Evolutionary conservation across 148 eudicot species (phyloP).

Genomic region (Cornus kousa): DNA sequence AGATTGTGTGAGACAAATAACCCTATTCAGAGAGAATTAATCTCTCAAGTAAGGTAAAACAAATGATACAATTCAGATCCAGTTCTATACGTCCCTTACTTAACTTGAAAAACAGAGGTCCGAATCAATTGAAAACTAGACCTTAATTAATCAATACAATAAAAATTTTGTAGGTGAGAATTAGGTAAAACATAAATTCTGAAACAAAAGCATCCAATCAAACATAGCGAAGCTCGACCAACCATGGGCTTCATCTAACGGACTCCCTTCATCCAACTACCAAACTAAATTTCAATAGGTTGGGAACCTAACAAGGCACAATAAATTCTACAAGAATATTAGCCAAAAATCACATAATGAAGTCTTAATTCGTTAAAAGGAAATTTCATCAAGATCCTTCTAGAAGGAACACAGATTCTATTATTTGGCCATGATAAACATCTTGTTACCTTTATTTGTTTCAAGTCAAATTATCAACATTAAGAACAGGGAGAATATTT

Average conservation of each 20-base stretch:
- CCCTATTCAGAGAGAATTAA: no score
- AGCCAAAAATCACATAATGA: not conserved
- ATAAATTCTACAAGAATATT: slow-evolving; percentile 1
- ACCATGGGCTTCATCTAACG: not conserved
- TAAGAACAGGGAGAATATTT: not conserved
- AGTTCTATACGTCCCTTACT: not conserved
- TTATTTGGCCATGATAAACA: not conserved
- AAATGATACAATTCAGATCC: not conserved
- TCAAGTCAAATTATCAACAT: not conserved
- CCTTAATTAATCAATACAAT: not conserved
- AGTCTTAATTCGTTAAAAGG: not conserved
- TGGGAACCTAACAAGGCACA: not conserved
- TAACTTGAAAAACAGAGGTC: not conserved
- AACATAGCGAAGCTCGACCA: not conserved
- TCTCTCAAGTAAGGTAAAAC: not conserved
- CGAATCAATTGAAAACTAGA: not conserved
- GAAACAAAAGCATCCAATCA: not conserved
- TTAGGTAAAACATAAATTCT: not conserved
- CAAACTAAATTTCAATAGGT: slow-evolving; percentile 4
- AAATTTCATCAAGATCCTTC: not conserved
- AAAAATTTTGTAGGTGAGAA: not conserved
- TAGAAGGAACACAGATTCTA: not conserved
- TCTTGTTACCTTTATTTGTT: not conserved
- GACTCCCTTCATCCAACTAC: not conserved
- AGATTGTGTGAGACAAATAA: not conserved